Evolutionary conservation across 441 rosid species (phyloP).

Genomic region (Populus hybrid): DNA sequence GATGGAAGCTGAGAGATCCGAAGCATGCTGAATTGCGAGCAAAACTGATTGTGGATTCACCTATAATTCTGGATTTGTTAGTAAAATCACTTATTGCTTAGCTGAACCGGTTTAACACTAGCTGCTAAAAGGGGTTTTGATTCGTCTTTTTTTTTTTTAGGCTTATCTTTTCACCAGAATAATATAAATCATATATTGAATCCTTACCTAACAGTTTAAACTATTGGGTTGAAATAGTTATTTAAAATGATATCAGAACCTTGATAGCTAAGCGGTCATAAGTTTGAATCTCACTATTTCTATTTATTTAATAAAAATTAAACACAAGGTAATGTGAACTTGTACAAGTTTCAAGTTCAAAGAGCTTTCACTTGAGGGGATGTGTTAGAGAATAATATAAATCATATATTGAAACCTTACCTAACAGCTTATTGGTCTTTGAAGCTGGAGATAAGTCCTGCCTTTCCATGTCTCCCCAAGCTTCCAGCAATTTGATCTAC

Average conservation of each 20-base stretch:
- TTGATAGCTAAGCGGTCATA: no score
- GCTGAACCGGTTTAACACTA: neutral
- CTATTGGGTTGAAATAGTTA: no score
- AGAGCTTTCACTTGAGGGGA: no score
- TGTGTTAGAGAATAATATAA: no score
- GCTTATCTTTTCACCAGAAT: constrained; percentile 49
- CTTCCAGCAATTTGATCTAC: constrained; percentile 56
- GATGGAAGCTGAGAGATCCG: constrained; percentile 45
- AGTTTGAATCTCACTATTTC: no score
- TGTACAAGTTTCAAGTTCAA: no score
- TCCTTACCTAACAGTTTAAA: no score
- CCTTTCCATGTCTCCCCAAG: constrained; percentile 71
- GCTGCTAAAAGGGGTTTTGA: neutral
- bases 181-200: no score
- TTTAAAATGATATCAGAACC: no score
- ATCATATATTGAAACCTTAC: no score
- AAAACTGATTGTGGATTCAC: constrained; percentile 39
- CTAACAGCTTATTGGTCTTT: constrained; percentile 23
- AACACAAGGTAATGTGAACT: no score
- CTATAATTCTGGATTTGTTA: constrained; percentile 24
- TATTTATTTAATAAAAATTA: no score
- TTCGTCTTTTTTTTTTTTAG: neutral
- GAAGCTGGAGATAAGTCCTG: constrained; percentile 44
- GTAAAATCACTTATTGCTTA: neutral
- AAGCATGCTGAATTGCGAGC: constrained; percentile 44